These are phyloP conservation scores for Daedalea quercina DNA, from an alignment of 768 basidiomycete genomes.

Conservation along the genomic window DNA sequence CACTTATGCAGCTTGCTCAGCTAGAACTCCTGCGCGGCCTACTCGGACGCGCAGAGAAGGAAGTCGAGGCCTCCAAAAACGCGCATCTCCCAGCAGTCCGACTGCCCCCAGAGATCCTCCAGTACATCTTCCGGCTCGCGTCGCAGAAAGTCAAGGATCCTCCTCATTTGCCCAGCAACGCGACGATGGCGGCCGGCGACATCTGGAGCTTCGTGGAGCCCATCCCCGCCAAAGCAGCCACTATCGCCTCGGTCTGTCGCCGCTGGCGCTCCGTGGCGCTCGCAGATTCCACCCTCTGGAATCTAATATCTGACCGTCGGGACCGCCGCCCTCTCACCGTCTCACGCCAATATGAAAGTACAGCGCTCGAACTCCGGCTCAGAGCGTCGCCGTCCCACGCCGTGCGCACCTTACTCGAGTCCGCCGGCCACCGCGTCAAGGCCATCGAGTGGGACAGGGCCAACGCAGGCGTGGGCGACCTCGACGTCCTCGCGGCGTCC, in stretches of 20 bases:
- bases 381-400: not conserved
- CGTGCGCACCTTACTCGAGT: not conserved
- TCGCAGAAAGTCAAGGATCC: not conserved
- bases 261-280: not conserved
- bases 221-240: not conserved
- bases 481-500: not conserved
- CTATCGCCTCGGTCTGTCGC: not conserved
- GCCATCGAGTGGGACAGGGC: not conserved
- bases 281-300: not conserved
- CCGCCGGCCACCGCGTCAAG: not conserved
- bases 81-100: not conserved
- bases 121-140: not conserved
- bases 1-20: no score
- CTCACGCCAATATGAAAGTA: not conserved
- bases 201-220: not conserved
- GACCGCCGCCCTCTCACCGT: not conserved
- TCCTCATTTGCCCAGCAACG: not conserved
- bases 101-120: not conserved
- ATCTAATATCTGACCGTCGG: not conserved
- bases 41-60: no score
- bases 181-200: not conserved
- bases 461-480: not conserved
- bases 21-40: no score
- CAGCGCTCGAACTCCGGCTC: not conserved
- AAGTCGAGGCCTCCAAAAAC: no score